Evolutionary conservation across 352 stramenopile genomes (phyloP), one percentile per base, ranked within the genome.

Genomic region (Vaucheria bursata): DNA sequence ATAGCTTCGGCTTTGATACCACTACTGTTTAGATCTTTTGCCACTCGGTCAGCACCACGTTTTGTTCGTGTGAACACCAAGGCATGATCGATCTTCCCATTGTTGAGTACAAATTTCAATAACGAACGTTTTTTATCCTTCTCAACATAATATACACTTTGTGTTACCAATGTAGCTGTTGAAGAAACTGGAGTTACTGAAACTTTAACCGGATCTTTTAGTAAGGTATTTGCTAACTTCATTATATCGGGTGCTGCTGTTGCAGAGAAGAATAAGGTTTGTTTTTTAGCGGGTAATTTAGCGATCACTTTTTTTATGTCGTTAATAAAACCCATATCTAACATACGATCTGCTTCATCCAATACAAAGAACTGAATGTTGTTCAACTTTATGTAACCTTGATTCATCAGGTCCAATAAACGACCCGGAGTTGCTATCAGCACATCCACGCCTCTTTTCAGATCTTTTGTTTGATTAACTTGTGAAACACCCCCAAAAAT

Each of bases 391-490:
- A 98, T 97, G 7, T 93, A 93, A 83, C 97, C 97, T 39, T 92
- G 97, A 84, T 97, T 97, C 82, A 97, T 91, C 79, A 98, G 84
- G 82, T 97, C 92, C 50, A 97, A 91, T 0, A 97, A 77, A 7
- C 92, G 90, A 59, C 18, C 45, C 0, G 92, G 92, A 29, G 93
- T 97, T 32, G 91, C 92, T 38, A 97, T 90, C 33, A 98, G 93
- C 74, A 98, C 86, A 86, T 97, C 95, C 18, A 95, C 95, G 88
- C 97, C 96, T 72, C 94, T 91, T 37, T 93, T 95, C 52, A 99
- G 87, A 29, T 94, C 94, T 71, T 98, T 95, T 34, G 96, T 90
- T 86, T 99, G 94, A 32, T 18, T 39, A 1, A 97, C 94, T 88
- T 96, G 97, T 80, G 98, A 93, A 69, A 99, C 95, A 36, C 95